Conservation (phyloP, 2,329 filamentous ascomycete genomes). For the Arthrobotrys megalospora region DNA sequence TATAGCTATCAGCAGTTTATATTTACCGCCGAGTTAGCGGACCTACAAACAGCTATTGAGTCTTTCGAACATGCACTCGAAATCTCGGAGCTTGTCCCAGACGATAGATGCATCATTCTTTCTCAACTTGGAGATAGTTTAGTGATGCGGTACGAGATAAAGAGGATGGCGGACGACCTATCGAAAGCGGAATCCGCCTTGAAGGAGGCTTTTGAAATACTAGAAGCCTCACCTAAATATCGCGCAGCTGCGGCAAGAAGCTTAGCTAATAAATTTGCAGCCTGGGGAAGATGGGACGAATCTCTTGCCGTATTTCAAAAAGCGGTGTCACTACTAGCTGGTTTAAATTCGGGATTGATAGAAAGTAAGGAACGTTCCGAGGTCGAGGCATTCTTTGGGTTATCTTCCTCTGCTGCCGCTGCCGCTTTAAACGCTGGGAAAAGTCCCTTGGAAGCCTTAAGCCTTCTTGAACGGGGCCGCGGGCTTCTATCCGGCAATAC, state of each 20-base stretch:
- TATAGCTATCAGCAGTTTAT: background rate
- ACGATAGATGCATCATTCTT: background rate
- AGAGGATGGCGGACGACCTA: background rate
- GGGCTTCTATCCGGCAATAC: background rate
- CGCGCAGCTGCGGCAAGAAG: constrained; percentile 5
- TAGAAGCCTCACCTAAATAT: background rate
- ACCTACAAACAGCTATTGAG: background rate
- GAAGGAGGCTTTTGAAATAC: background rate
- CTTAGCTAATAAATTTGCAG: constrained; percentile 2
- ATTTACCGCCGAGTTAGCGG: background rate
- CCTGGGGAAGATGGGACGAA: background rate
- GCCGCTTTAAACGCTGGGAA: background rate
- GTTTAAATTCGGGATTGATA: background rate
- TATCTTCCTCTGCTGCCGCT: background rate
- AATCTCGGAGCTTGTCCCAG: background rate
- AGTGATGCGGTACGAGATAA: background rate
- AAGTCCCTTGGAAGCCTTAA: background rate
- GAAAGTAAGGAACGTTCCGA: background rate
- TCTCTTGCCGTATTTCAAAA: background rate
- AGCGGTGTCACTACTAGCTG: background rate
- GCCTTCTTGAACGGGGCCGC: background rate
- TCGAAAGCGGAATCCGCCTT: background rate
- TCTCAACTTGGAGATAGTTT: constrained; percentile 7
- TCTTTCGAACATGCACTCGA: background rate
- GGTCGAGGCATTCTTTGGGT: background rate